A percentile compares a stretch with the other conserved stretches of the same genome.
These are phyloP conservation scores for Lentinula boryana DNA, from an alignment of 768 basidiomycete genomes.

Conservation along the genomic window DNA sequence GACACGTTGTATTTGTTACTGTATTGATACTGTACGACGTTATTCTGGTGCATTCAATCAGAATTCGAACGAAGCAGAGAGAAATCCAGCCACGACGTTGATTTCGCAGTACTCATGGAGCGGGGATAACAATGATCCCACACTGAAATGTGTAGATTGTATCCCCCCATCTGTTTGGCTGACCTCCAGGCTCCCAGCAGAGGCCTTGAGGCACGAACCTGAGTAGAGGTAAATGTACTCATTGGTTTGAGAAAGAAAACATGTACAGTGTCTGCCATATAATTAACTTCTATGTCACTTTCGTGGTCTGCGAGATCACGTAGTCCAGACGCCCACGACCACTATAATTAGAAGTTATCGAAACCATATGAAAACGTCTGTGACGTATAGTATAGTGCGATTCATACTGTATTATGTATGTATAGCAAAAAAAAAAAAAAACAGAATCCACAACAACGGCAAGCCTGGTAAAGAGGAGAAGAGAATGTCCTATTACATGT, in stretches of 20 bases:
- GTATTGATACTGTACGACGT: too few species aligned
- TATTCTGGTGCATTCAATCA: too few species aligned
- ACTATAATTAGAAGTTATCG: not conserved
- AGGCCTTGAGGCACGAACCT: not conserved
- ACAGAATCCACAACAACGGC: not conserved
- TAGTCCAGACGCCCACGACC: not conserved
- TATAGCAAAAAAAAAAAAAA: not conserved
- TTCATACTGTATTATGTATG: not conserved
- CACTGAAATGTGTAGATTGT: too few species aligned
- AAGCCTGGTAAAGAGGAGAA: not conserved
- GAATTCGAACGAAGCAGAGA: too few species aligned
- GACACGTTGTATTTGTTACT: not conserved
- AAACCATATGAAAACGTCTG: not conserved
- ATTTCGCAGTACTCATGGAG: too few species aligned
- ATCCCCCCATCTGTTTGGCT: too few species aligned
- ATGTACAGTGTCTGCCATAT: too few species aligned
- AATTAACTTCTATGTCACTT: not conserved
- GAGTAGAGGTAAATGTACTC: not conserved
- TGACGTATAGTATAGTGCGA: not conserved
- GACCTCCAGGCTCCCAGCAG: too few species aligned
- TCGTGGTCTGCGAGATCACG: not conserved
- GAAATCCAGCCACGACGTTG: too few species aligned
- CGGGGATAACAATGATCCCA: too few species aligned
- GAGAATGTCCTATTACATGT: not conserved
- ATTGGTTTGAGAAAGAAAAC: too few species aligned